Evolutionary conservation across 2,329 filamentous ascomycete species (phyloP).

Genomic region (Aspergillus sp.): DNA sequence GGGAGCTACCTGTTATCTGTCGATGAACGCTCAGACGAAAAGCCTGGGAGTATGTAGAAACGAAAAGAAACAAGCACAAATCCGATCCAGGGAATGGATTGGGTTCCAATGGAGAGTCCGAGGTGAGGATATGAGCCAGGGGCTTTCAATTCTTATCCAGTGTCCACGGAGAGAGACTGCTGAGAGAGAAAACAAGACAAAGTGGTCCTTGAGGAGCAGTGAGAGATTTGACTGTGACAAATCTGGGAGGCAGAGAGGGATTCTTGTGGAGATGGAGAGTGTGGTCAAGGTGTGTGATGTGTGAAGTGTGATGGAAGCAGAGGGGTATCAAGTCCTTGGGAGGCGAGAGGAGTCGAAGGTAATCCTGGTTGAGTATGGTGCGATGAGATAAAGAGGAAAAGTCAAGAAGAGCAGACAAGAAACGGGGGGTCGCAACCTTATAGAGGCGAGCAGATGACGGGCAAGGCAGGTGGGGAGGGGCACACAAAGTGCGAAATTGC

Average conservation of each 20-base stretch:
- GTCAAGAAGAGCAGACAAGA: conserved; percentile 13
- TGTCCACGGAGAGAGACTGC: conserved; percentile 26
- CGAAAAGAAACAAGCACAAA: conserved; percentile 34
- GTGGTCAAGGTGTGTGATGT: conserved; percentile 7
- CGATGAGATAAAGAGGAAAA: conserved; percentile 18
- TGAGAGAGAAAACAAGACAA: conserved; percentile 17
- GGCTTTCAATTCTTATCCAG: conserved; percentile 23
- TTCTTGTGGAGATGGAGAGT: conserved; percentile 16
- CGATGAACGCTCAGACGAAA: conserved; percentile 30
- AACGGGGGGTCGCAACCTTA: conserved; percentile 23
- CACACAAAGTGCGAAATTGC: conserved; percentile 10
- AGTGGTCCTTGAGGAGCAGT: conserved; percentile 14
- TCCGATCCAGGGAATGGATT: conserved; percentile 39
- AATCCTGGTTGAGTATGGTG: conserved; percentile 21
- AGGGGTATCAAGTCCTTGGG: conserved; percentile 9
- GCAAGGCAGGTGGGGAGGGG: conserved; percentile 22
- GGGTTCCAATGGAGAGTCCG: conserved; percentile 33
- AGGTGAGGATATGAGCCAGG: conserved; percentile 29
- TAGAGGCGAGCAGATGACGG: conserved; percentile 20
- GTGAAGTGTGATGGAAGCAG: conserved; percentile 4
- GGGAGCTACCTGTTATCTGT: conserved; percentile 50
- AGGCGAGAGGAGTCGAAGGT: conserved; percentile 8
- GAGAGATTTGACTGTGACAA: conserved; percentile 28
- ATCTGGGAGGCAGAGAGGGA: conserved; percentile 25
- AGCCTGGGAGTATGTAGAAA: conserved; percentile 32